Base-by-base conservation (phyloP, 2,329 filamentous ascomycete species). In the Fusarium abutilonis region DNA sequence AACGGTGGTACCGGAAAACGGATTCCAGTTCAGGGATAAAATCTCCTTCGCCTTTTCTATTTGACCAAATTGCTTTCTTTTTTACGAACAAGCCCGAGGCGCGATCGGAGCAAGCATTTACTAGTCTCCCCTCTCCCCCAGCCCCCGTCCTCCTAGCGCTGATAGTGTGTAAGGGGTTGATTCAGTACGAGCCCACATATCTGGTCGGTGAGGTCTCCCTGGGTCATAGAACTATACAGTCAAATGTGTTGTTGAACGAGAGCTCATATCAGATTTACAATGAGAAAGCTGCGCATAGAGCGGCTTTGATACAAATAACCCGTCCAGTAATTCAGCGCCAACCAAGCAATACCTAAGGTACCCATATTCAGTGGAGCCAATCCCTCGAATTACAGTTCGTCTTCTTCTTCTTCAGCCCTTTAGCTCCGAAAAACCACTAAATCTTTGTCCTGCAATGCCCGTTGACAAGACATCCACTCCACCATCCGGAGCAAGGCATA, bases 321-420 rank as follows among this genome's bases (percentile, higher is more conserved):
- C 9, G 4, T 48, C 38, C 47, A 47, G 19, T 38, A 39, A 39
- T 38, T 31, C 34, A 50, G 46, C 31, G 51, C 42, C 55, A 52
- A 31, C 43, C 34, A 52, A 60, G 48, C 15, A 17, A 13, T 36
- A 34, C n/a, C n/a, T n/a, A n/a, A n/a, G n/a, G n/a, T n/a, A n/a
- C n/a, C n/a, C n/a, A n/a, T n/a, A n/a, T n/a, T n/a, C 23, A 60
- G 56, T 60, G 56, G 56, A 59, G 28, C 56, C 47, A 21, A 36
- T 35, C 31, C 32, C 40, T 54, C 34, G 31, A 56, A 55, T 35
- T 29, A 47, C n/a, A n/a, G n/a, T n/a, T n/a, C n/a, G n/a, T n/a
- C 3, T 36, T 26, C 54, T 52, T 52, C 26, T 40, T 53, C 10
- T 32, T 39, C 42, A 35, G 47, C 43, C n/a, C 26, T 9, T 28